Conservation (phyloP, 768 basidiomycete species). For the Pleurotus giganteus region DNA sequence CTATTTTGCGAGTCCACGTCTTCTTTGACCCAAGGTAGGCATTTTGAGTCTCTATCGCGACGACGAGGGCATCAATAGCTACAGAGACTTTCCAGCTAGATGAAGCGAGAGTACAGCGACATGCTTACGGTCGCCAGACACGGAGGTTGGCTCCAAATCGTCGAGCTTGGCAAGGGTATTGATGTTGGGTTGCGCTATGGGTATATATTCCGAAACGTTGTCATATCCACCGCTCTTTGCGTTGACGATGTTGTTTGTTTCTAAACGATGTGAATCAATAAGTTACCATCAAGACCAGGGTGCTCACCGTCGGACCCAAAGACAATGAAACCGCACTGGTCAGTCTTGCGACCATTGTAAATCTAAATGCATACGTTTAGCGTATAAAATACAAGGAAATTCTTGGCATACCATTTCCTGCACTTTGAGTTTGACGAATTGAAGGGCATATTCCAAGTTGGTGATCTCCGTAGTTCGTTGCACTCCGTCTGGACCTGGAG, state of each 20-base stretch:
- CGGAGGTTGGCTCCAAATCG: slow-evolving; percentile 51
- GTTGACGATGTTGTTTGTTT: slow-evolving; percentile 65
- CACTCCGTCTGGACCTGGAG: slow-evolving; percentile 51
- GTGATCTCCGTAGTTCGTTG: slow-evolving; percentile 56
- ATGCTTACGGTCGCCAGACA: slow-evolving; percentile 64
- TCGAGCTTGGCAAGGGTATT: slow-evolving; percentile 66
- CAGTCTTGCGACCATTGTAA: slow-evolving; percentile 88
- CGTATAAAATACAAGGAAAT: neutral
- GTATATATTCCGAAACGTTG: slow-evolving; percentile 67
- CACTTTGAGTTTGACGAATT: slow-evolving; percentile 87
- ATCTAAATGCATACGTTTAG: slow-evolving; percentile 51
- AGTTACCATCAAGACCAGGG: neutral
- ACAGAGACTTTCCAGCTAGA: slow-evolving; percentile 9
- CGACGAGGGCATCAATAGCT: slow-evolving; percentile 88
- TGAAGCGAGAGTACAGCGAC: neutral
- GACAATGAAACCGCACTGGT: slow-evolving; percentile 85
- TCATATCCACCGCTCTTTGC: slow-evolving; percentile 68
- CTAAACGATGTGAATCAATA: slow-evolving; percentile 28
- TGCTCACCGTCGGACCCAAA: slow-evolving; percentile 75
- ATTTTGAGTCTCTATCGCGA: slow-evolving; percentile 79
- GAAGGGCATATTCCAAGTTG: slow-evolving; percentile 78
- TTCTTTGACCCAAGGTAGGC: slow-evolving; percentile 65
- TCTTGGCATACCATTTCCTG: slow-evolving; percentile 76
- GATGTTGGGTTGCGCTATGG: slow-evolving; percentile 64
- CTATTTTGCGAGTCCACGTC: slow-evolving; percentile 83